Conservation (phyloP, 306 rosid genomes). For the Vachellia collinsii region DNA sequence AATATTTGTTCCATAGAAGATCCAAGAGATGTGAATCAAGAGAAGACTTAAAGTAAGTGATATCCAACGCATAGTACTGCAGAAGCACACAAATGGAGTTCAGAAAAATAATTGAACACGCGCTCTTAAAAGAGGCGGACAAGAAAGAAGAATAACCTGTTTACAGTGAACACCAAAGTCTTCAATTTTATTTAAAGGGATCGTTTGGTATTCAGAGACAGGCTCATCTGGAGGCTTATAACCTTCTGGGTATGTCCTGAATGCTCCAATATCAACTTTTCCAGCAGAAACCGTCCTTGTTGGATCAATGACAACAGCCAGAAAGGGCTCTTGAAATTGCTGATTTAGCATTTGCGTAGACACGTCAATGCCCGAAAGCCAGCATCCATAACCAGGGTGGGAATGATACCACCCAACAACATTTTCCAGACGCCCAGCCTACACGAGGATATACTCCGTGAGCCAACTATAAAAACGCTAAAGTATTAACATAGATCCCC, state of each 20-base stretch:
- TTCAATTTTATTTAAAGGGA: conserved; percentile 95
- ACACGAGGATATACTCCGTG: conserved; percentile 22
- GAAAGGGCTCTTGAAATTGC: conserved; percentile 92
- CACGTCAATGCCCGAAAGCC: conserved; percentile 99
- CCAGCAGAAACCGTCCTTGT: conserved; percentile 99
- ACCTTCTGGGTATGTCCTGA: conserved; percentile 98
- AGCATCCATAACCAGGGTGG: conserved; percentile 98
- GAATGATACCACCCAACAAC: conserved; percentile 99
- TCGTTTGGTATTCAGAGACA: conserved; percentile 96
- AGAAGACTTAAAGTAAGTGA: conserved; percentile 75
- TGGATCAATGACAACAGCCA: conserved; percentile 96
- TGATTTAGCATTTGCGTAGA: conserved; percentile 96
- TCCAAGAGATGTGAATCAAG: conserved; percentile 76
- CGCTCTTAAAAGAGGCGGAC: neutral
- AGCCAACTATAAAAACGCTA: neutral
- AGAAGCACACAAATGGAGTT: conserved; percentile 36
- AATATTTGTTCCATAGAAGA: conserved; percentile 74
- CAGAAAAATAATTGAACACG: conserved; percentile 7
- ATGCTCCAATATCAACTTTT: conserved; percentile 97
- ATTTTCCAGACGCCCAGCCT: conserved; percentile 96
- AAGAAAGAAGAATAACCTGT: conserved; percentile 62
- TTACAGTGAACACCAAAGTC: conserved; percentile 98
- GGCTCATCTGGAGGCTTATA: conserved; percentile 97
- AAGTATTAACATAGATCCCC: neutral
- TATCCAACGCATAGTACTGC: conserved; percentile 73